A percentile compares a stretch with the other conserved stretches of the same genome.
These are phyloP conservation scores for Aspergillus affinis DNA, from an alignment of 495 filamentous ascomycete genomes.

Conservation along the genomic window DNA sequence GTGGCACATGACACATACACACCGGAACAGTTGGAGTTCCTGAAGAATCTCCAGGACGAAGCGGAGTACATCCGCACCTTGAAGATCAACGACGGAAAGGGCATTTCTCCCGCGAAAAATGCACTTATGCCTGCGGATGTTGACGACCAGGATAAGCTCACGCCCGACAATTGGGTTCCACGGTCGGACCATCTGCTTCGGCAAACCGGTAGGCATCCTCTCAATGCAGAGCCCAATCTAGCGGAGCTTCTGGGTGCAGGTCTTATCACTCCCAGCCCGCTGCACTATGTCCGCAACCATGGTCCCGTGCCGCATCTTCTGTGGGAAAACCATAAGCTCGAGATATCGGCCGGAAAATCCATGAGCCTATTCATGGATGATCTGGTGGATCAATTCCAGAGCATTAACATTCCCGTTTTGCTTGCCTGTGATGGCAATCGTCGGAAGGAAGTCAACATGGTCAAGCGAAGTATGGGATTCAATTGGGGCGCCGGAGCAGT, in stretches of 20 bases:
- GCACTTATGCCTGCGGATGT: conserved; percentile 13
- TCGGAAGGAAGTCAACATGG: conserved; percentile 57
- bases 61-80: conserved; percentile 21
- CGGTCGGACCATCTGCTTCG: conserved; percentile 29
- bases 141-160: conserved; percentile 33
- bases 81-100: conserved; percentile 29
- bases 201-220: conserved; percentile 30
- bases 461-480: conserved; percentile 55
- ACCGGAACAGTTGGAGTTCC: conserved; percentile 27
- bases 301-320: conserved; percentile 58
- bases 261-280: conserved; percentile 50
- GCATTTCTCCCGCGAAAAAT: conserved; percentile 14
- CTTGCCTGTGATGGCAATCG: conserved; percentile 65
- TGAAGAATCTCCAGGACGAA: conserved; percentile 24
- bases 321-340: conserved; percentile 47
- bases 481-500: conserved; percentile 61
- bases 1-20: background rate
- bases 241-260: conserved; percentile 23
- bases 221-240: conserved; percentile 31
- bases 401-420: conserved; percentile 54
- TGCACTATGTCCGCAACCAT: conserved; percentile 65
- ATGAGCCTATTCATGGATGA: conserved; percentile 52
- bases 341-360: conserved; percentile 55
- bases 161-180: conserved; percentile 38
- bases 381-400: conserved; percentile 49